Evolutionary conservation across 1,284 basidiomycete genomes (phyloP).

Genomic region (Puccinia coronata): DNA sequence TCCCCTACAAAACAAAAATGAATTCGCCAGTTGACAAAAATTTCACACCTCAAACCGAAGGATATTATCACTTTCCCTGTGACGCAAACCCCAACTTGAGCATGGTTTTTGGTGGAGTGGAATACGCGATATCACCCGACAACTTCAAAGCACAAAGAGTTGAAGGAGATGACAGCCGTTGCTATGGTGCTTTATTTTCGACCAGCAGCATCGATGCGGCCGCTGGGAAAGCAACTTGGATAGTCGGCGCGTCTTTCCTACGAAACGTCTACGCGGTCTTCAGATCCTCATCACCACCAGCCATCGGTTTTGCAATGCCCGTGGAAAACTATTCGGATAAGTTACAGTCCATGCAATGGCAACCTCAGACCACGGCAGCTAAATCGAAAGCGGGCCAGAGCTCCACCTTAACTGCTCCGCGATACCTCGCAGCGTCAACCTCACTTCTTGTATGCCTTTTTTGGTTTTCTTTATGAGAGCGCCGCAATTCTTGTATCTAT

Average conservation of each 20-base stretch:
- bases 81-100: constrained; percentile 19
- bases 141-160: constrained; percentile 39
- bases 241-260: constrained; percentile 36
- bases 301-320: constrained; percentile 41
- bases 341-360: constrained; percentile 17
- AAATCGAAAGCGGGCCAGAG: background rate
- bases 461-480: background rate
- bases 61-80: constrained; percentile 45
- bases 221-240: constrained; percentile 24
- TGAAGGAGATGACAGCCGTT: constrained; percentile 5
- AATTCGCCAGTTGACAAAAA: background rate
- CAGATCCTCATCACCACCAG: constrained; percentile 11
- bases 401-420: constrained; percentile 1
- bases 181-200: constrained; percentile 38
- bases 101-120: constrained; percentile 37
- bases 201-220: constrained; percentile 25
- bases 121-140: constrained; percentile 35
- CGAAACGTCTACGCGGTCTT: constrained; percentile 48
- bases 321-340: constrained; percentile 23
- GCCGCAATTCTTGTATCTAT: too few relatives aligned
- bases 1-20: too few relatives aligned
- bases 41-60: background rate
- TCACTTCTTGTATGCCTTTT: background rate
- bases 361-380: constrained; percentile 11
- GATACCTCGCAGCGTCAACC: background rate